phyloP scores from a whole-genome alignment of 805 yeast genomes.

The Nakazawaea sp. region DNA sequence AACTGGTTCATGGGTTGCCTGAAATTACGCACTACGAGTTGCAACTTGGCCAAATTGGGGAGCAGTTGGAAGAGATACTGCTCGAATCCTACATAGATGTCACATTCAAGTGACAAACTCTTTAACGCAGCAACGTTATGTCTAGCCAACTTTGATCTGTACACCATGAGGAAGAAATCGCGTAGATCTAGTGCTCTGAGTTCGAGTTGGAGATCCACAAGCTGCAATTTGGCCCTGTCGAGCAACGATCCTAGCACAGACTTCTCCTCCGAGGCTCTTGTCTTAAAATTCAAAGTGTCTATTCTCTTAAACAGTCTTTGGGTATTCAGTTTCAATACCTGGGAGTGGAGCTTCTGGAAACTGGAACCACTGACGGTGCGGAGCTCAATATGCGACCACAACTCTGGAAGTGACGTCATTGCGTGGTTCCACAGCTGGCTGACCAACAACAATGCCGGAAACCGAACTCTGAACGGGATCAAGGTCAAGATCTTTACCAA shows the following conservation, averaged over 20 bases:
- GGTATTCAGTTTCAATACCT: not conserved
- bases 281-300: slow-evolving; percentile 1
- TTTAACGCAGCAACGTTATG: slow-evolving; percentile 1
- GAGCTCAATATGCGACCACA: slow-evolving; percentile 5
- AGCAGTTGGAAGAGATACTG: not conserved
- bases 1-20: not conserved
- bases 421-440: not conserved
- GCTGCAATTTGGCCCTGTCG: slow-evolving; percentile 5
- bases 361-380: not conserved
- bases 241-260: slow-evolving; percentile 1
- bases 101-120: not conserved
- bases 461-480: slow-evolving; percentile 7
- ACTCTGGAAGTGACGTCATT: not conserved
- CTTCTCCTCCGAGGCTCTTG: slow-evolving; percentile 7
- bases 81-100: not conserved
- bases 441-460: slow-evolving; percentile 1
- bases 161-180: slow-evolving; percentile 1
- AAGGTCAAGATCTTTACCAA: slow-evolving; percentile 10
- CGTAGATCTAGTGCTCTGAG: slow-evolving; percentile 2
- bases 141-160: slow-evolving; percentile 5
- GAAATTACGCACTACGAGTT: slow-evolving; percentile 1
- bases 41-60: not conserved
- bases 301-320: not conserved
- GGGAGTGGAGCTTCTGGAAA: slow-evolving; percentile 4
- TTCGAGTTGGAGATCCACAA: not conserved